A percentile compares a stretch with the other conserved stretches of the same genome.
Evolutionary conservation across 345 rosid genomes (phyloP).

Genomic region (Lepidium africanum): DNA sequence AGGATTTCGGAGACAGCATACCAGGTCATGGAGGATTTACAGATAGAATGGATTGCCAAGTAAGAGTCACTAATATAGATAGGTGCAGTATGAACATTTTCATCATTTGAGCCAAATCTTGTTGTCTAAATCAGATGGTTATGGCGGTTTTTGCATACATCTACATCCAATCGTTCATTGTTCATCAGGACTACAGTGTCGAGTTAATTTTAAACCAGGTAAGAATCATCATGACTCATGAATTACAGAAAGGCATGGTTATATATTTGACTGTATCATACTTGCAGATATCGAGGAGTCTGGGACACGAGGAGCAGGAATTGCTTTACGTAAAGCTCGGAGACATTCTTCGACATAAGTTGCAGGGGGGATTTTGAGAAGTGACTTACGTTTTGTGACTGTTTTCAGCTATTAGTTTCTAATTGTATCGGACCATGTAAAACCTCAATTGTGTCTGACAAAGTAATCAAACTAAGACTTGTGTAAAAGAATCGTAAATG

Average conservation of each 20-base stretch:
- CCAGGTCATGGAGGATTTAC: slow-evolving; percentile 98
- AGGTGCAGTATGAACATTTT: not conserved
- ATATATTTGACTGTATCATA: not conserved
- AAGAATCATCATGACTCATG: slow-evolving; percentile 2
- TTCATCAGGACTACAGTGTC: slow-evolving; percentile 53
- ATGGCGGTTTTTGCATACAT: slow-evolving; percentile 94
- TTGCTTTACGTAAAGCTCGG: slow-evolving; percentile 56
- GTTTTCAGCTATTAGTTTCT: slow-evolving; percentile 2
- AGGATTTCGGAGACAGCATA: slow-evolving; percentile 98
- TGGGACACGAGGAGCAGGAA: slow-evolving; percentile 69
- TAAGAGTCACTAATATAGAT: slow-evolving; percentile 7
- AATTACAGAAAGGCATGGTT: not conserved
- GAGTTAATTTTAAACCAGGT: slow-evolving; percentile 71
- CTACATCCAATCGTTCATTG: slow-evolving; percentile 79
- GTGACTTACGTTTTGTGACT: not conserved
- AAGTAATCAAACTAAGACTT: slow-evolving; percentile 6
- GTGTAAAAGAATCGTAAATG: not conserved
- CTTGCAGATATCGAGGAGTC: slow-evolving; percentile 51
- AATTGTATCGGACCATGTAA: not conserved
- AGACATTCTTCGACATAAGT: slow-evolving; percentile 49
- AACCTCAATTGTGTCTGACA: not conserved
- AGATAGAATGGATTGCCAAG: slow-evolving; percentile 98
- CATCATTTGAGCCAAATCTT: not conserved
- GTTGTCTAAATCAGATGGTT: slow-evolving; percentile 58
- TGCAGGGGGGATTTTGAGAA: slow-evolving; percentile 10